Base-by-base conservation (phyloP, 306 rosid species). In the Pterocarpus macrocarpus region DNA sequence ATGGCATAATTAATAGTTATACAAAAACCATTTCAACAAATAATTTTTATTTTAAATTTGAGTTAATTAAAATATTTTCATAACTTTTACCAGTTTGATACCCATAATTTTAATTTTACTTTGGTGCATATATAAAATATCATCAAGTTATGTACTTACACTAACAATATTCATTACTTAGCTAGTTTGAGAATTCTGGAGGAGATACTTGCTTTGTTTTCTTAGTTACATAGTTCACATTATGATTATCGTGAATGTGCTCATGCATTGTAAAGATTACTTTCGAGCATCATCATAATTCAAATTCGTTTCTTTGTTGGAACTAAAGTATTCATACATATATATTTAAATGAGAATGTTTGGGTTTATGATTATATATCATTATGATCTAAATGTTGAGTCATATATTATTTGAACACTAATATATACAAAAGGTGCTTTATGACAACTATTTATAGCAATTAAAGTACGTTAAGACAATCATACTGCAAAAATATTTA, bases 311-410 rank as follows among this genome's bases (percentile, higher is more conserved):
- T 35, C 67, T 64, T 35, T 14, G 11, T 34, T 64, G 7, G 6
- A 53, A 15, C 22, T 15, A 53, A 53, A 15, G 58, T 53, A 15
- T 53, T 50, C 3, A 63, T 13, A 63, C 22, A 22, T 63, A 34
- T 22, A 32, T 13, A 63, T 64, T 64, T 35, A 64, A 15, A 35
- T 64, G 69, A 35, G 69, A 35, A 35, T 7, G 47, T 64, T 8
- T 35, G 69, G 47, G 30, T 64, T 64, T 15, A 64, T 64, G 44
- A 15, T 35, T 64, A 5, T 35, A 14, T 11, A 39, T 64, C 43
- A 64, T 64, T 64, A 64, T 64, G 69, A 7, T 35, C 47, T 15
- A 39, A 14, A 35, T 64, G n/a, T 64, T 64, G 69, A 64, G 47
- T 64, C 16, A 5, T 64, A 64, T 64, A 63, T 36, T 35, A 38